Percentiles rank a stretch among this genome's conserved stretches.
Conservation (phyloP, 768 basidiomycete species). For the Boletus speciosus region DNA sequence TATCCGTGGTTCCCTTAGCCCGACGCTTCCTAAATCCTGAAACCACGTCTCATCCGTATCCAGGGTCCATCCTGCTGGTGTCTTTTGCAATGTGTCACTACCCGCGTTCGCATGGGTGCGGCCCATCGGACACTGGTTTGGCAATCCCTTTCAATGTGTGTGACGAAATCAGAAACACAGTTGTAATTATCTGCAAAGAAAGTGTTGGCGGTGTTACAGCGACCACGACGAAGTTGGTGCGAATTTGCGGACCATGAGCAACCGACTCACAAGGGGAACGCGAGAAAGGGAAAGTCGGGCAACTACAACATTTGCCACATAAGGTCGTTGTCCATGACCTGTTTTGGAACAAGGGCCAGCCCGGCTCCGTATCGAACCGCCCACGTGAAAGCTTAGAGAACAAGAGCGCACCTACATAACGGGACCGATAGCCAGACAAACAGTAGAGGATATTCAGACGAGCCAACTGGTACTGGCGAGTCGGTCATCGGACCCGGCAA, state of each 20-base stretch:
- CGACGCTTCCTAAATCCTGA: neutral
- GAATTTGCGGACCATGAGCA: neutral
- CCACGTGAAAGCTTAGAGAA: no score
- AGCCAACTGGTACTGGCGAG: constrained; percentile 15
- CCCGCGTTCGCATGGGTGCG: neutral
- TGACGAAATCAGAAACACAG: no score
- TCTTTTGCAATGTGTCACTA: neutral
- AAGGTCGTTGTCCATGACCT: neutral
- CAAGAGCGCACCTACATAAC: constrained; percentile 7
- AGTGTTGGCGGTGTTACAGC: neutral
- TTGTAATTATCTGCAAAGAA: neutral
- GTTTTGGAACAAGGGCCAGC: neutral
- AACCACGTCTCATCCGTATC: neutral
- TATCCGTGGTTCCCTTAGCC: no score
- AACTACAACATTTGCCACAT: constrained; percentile 12
- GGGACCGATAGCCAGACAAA: constrained; percentile 24
- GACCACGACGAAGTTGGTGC: neutral
- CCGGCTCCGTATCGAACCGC: neutral
- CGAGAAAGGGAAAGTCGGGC: constrained; percentile 4
- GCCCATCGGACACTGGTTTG: neutral
- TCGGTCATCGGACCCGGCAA: constrained; percentile 3
- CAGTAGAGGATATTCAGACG: constrained; percentile 24
- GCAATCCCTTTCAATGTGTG: constrained; percentile 3
- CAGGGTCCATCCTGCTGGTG: neutral
- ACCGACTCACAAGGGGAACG: constrained; percentile 1